Conservation (phyloP, 352 stramenopile species). For the Phytophthora foliorum region DNA sequence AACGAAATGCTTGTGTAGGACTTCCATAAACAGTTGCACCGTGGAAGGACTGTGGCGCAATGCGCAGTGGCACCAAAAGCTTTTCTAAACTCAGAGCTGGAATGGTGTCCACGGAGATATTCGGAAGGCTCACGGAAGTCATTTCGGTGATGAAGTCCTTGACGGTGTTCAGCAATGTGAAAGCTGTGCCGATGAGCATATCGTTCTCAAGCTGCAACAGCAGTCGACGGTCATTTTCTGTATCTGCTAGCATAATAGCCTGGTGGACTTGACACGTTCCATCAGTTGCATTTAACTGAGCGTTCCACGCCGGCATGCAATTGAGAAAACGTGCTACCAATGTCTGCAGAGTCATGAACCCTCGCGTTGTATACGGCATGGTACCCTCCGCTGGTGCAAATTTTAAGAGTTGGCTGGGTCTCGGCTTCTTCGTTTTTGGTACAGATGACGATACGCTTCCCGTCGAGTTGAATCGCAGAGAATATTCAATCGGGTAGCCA, state of each 20-base stretch:
- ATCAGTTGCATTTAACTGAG: conserved; percentile 29
- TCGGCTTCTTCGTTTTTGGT: conserved; percentile 50
- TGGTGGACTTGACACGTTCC: conserved; percentile 56
- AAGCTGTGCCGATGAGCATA: conserved; percentile 57
- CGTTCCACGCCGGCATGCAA: conserved; percentile 70
- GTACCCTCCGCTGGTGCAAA: conserved; percentile 29
- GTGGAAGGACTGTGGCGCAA: conserved; percentile 72
- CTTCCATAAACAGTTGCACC: conserved; percentile 55
- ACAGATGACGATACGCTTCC: conserved; percentile 51
- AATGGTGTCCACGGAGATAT: conserved; percentile 45
- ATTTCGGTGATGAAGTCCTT: conserved; percentile 20
- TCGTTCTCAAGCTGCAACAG: conserved; percentile 61
- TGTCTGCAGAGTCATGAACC: conserved; percentile 84
- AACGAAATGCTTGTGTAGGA: conserved; percentile 64
- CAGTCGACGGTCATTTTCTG: conserved; percentile 46
- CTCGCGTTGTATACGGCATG: conserved; percentile 61
- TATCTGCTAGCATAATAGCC: conserved; percentile 37
- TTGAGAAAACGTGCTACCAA: conserved; percentile 71
- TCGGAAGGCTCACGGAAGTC: conserved; percentile 17
- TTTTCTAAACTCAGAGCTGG: conserved; percentile 39
- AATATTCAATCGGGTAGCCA: conserved; percentile 62
- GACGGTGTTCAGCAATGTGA: conserved; percentile 39
- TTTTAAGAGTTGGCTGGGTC: conserved; percentile 20
- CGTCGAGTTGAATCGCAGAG: conserved; percentile 77
- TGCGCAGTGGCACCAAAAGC: conserved; percentile 59